phyloP scores from a whole-genome alignment of 768 basidiomycete species.

The Daedaleopsis sinensis region DNA sequence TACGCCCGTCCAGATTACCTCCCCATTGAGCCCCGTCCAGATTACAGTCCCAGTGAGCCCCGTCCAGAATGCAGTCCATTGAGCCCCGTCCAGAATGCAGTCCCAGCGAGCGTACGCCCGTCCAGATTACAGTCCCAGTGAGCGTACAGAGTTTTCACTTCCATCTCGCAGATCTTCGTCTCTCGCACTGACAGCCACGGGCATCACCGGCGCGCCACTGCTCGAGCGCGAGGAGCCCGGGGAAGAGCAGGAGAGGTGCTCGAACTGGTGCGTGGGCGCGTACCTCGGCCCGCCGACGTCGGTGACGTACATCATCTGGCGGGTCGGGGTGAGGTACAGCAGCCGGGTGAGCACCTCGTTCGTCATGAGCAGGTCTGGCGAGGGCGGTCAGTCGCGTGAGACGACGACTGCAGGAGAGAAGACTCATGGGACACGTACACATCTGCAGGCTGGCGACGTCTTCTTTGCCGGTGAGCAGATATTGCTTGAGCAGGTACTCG shows the following conservation, averaged over 20 bases:
- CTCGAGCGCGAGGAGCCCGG: conserved; percentile 74
- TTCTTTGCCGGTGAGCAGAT: conserved; percentile 63
- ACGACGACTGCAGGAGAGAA: neutral
- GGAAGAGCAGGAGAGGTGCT: conserved; percentile 79
- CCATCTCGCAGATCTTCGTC: no score
- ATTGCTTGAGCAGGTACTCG: conserved; percentile 78
- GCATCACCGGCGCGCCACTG: no score
- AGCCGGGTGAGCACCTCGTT: conserved; percentile 65
- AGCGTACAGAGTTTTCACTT: no score
- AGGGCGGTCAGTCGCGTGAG: neutral
- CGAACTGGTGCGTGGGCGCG: conserved; percentile 54
- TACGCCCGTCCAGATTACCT: no score
- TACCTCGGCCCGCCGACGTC: conserved; percentile 41
- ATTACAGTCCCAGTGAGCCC: no score
- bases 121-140: no score
- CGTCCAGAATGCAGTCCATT: no score
- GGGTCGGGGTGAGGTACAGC: conserved; percentile 66
- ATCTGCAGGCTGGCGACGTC: conserved; percentile 64
- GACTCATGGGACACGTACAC: conserved; percentile 48
- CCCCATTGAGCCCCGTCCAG: no score
- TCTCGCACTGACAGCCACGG: no score
- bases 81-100: no score
- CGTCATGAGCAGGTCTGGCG: conserved; percentile 60
- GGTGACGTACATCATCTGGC: conserved; percentile 70
- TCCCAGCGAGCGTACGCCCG: no score